These are phyloP conservation scores for Lachnellula occidentalis DNA, from an alignment of 2,329 filamentous ascomycete species.

Conservation along the genomic window DNA sequence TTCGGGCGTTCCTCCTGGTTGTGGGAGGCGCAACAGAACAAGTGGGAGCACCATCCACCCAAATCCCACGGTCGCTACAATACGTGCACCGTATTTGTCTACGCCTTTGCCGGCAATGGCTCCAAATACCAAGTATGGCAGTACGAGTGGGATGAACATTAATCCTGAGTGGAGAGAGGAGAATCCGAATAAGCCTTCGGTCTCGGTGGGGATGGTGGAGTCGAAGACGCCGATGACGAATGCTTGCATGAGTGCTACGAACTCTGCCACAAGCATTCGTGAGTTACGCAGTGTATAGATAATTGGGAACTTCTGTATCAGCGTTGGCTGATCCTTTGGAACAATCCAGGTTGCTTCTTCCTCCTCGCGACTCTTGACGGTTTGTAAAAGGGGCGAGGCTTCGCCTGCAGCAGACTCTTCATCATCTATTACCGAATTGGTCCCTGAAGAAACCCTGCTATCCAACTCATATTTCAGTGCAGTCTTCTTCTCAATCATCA, in stretches of 20 bases:
- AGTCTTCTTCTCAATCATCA: slow-evolving; percentile 59
- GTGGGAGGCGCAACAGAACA: slow-evolving; percentile 38
- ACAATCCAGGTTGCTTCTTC: slow-evolving; percentile 36
- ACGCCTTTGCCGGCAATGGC: slow-evolving; percentile 33
- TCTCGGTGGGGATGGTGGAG: slow-evolving; percentile 36
- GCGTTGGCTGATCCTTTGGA: slow-evolving; percentile 33
- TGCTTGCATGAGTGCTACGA: slow-evolving; percentile 41
- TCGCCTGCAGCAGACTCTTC: slow-evolving; percentile 19
- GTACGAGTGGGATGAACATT: slow-evolving; percentile 34
- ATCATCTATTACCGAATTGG: slow-evolving; percentile 9
- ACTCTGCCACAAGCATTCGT: slow-evolving; percentile 35
- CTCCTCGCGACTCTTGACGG: slow-evolving; percentile 4
- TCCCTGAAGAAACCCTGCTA: slow-evolving; percentile 1
- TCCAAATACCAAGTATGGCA: slow-evolving; percentile 34
- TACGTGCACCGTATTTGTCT: slow-evolving; percentile 34
- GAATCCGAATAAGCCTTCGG: slow-evolving; percentile 34
- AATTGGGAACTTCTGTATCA: slow-evolving; percentile 41
- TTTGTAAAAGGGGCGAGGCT: slow-evolving; percentile 36
- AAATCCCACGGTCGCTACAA: slow-evolving; percentile 30
- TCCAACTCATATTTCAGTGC: slow-evolving; percentile 38
- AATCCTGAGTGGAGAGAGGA: slow-evolving; percentile 34
- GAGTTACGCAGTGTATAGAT: slow-evolving; percentile 39
- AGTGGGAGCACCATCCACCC: slow-evolving; percentile 17
- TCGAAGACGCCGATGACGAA: slow-evolving; percentile 34
- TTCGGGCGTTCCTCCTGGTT: slow-evolving; percentile 34